These are phyloP conservation scores for Pichia cabralensis DNA, from an alignment of 805 yeast species.

Conservation along the genomic window DNA sequence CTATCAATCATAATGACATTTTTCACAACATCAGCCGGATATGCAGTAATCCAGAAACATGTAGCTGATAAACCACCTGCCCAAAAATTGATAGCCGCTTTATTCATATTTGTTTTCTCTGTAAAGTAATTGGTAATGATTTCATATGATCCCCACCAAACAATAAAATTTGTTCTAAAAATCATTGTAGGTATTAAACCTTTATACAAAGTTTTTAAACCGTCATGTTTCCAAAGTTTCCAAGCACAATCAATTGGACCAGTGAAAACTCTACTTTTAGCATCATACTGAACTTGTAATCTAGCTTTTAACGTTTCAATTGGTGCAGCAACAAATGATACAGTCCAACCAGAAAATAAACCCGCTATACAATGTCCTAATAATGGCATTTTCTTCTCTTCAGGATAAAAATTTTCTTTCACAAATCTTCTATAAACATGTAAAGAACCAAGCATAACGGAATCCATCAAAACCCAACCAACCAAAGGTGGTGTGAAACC, in stretches of 20 bases:
- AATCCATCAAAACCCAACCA: conserved; percentile 93
- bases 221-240: conserved; percentile 48
- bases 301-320: conserved; percentile 84
- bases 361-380: conserved; percentile 68
- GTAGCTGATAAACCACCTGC: conserved; percentile 84
- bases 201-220: conserved; percentile 65
- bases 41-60: conserved; percentile 82
- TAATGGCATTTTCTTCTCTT: conserved; percentile 58
- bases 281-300: conserved; percentile 83
- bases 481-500: conserved; percentile 90
- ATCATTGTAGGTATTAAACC: conserved; percentile 82
- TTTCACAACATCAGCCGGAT: conserved; percentile 82
- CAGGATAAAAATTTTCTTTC: conserved; percentile 52
- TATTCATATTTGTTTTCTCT: conserved; percentile 52
- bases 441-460: conserved; percentile 79
- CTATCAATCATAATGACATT: conserved; percentile 77
- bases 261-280: conserved; percentile 49
- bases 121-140: conserved; percentile 61
- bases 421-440: conserved; percentile 65
- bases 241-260: conserved; percentile 76
- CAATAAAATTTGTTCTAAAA: conserved; percentile 76
- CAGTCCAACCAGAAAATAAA: conserved; percentile 85
- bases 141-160: conserved; percentile 94
- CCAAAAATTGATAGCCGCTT: conserved; percentile 77
- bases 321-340: conserved; percentile 92